Evolutionary conservation across 2,329 filamentous ascomycete species (phyloP).

Genomic region (Xylaria arbuscula): DNA sequence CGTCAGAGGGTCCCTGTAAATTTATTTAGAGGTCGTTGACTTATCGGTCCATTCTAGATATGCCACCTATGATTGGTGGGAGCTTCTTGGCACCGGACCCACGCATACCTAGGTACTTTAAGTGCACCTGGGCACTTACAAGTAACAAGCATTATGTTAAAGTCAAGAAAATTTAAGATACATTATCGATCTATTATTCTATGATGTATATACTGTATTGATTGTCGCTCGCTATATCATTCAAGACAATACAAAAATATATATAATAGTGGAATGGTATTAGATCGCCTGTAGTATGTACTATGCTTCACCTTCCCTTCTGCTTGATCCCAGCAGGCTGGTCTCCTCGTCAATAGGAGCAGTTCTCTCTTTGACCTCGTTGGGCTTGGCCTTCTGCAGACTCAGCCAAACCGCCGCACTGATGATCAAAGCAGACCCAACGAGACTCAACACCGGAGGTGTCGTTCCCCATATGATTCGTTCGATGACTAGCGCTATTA

Average conservation of each 20-base stretch:
- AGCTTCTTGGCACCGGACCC: constrained; percentile 8
- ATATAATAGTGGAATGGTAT: too few species aligned
- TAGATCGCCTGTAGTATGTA: background rate
- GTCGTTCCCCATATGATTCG: constrained; percentile 58
- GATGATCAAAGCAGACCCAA: constrained; percentile 56
- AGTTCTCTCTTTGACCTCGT: constrained; percentile 38
- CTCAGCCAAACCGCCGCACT: constrained; percentile 57
- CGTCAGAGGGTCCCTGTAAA: constrained; percentile 15
- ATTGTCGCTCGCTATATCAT: too few species aligned
- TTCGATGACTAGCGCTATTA: constrained; percentile 53
- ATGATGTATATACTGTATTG: too few species aligned
- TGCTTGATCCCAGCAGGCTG: constrained; percentile 44
- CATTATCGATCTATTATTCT: too few species aligned
- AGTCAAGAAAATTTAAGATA: too few species aligned
- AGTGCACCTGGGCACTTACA: too few species aligned
- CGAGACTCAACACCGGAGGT: constrained; percentile 53
- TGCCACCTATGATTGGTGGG: constrained; percentile 9
- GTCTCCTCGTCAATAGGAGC: constrained; percentile 52
- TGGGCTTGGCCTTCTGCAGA: constrained; percentile 54
- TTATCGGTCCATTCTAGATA: constrained; percentile 23
- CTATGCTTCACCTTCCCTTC: constrained; percentile 24
- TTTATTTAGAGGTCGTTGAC: constrained; percentile 32
- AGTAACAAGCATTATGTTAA: too few species aligned
- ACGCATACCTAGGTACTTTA: background rate
- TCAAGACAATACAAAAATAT: too few species aligned